These are phyloP conservation scores for Trichoderma atrobrunneum DNA, from an alignment of 2,329 filamentous ascomycete genomes.

Conservation along the genomic window DNA sequence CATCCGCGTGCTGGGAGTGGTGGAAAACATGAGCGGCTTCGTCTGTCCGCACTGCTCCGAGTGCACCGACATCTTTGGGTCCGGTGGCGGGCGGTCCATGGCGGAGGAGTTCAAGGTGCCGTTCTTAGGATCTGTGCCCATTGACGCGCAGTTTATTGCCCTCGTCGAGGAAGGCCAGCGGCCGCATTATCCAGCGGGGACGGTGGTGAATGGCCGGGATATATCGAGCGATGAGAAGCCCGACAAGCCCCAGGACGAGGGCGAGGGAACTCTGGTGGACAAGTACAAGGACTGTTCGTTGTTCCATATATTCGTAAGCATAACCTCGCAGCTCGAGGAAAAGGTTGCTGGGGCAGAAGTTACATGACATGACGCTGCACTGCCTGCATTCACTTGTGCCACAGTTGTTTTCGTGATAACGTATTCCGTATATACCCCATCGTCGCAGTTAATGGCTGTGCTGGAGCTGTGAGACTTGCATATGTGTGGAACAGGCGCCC, in stretches of 20 bases:
- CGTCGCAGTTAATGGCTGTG: neutral
- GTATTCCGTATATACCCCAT: neutral
- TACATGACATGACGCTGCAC: slow-evolving; percentile 11
- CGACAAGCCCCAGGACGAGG: slow-evolving; percentile 19
- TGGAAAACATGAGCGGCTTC: slow-evolving; percentile 96
- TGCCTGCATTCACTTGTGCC: neutral
- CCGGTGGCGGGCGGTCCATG: slow-evolving; percentile 87
- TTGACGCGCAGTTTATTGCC: slow-evolving; percentile 88
- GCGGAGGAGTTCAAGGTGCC: slow-evolving; percentile 78
- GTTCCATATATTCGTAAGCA: slow-evolving; percentile 63
- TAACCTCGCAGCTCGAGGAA: slow-evolving; percentile 45
- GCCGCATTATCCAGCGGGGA: slow-evolving; percentile 69
- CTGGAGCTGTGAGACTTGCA: neutral
- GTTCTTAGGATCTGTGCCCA: slow-evolving; percentile 83
- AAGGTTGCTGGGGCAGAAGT: slow-evolving; percentile 1
- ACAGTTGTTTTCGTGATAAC: neutral
- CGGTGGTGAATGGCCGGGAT: slow-evolving; percentile 56
- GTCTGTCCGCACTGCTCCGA: slow-evolving; percentile 79
- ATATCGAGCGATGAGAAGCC: slow-evolving; percentile 36
- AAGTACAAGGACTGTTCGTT: slow-evolving; percentile 74
- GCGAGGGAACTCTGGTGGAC: slow-evolving; percentile 53
- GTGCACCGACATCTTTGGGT: slow-evolving; percentile 90
- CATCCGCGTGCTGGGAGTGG: slow-evolving; percentile 77
- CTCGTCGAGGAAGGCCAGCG: slow-evolving; percentile 71
- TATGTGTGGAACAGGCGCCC: neutral